A percentile compares a stretch with the other conserved stretches of the same genome.
phyloP scores from a whole-genome alignment of 768 basidiomycete genomes.

The Coprinopsis marcescibilis region DNA sequence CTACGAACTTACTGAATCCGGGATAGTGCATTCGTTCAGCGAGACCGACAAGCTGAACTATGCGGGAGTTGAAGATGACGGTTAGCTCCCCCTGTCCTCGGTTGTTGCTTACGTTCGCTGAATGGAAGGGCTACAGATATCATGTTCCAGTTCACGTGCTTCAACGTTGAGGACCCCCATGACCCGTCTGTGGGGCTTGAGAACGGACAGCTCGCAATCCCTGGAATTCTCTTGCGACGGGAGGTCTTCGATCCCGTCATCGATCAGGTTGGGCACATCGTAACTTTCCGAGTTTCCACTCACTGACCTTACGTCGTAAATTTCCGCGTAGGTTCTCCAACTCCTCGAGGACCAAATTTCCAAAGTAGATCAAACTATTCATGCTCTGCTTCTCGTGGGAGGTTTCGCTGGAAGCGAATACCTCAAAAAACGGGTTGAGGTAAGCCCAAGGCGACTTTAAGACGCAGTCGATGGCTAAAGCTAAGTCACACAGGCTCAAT shows the following conservation, averaged over 20 bases:
- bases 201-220: constrained; percentile 80
- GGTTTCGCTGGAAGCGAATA: constrained; percentile 88
- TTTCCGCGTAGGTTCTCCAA: constrained; percentile 52
- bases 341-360: constrained; percentile 73
- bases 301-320: neutral
- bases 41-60: constrained; percentile 85
- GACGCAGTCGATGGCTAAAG: neutral
- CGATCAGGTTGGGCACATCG: too few species aligned
- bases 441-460: constrained; percentile 24
- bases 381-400: constrained; percentile 85
- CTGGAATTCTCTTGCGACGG: constrained; percentile 69
- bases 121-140: constrained; percentile 42
- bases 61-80: constrained; percentile 67
- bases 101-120: constrained; percentile 2
- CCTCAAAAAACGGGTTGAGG: constrained; percentile 73
- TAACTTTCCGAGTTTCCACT: constrained; percentile 24
- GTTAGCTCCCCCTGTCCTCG: constrained; percentile 30
- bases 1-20: constrained; percentile 5
- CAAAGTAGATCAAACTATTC: constrained; percentile 63
- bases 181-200: constrained; percentile 75
- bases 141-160: constrained; percentile 86
- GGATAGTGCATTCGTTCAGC: constrained; percentile 71
- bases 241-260: constrained; percentile 93
- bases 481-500: constrained; percentile 46
- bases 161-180: constrained; percentile 80